These are phyloP conservation scores for Aaosphaeria arxii DNA, from an alignment of 2,329 filamentous ascomycete genomes.

Conservation along the genomic window DNA sequence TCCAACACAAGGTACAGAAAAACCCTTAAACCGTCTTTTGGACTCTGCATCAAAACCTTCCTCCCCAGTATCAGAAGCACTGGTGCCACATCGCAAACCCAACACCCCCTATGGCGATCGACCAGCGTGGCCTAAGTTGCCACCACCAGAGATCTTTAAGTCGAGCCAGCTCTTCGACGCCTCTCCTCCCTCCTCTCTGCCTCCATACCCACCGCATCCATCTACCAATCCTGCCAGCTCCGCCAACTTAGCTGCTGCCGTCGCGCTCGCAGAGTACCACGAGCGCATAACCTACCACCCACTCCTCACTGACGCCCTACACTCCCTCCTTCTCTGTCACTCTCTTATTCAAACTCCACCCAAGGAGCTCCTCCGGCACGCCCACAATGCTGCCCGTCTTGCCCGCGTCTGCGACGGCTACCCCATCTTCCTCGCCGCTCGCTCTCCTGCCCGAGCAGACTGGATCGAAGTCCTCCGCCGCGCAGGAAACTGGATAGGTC, in stretches of 20 bases:
- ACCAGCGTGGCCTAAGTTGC: constrained; percentile 46
- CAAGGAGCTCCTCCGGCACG: constrained; percentile 75
- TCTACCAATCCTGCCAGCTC: constrained; percentile 25
- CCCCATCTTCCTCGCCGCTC: constrained; percentile 72
- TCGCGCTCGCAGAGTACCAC: constrained; percentile 44
- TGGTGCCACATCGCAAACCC: constrained; percentile 41
- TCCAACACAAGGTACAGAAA: constrained; percentile 2
- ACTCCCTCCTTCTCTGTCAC: constrained; percentile 75
- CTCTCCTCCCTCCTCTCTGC: constrained; percentile 63
- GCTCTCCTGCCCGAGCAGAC: constrained; percentile 70
- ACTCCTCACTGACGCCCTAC: constrained; percentile 72
- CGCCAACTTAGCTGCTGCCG: constrained; percentile 30
- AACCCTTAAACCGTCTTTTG: constrained; percentile 20
- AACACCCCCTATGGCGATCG: constrained; percentile 27
- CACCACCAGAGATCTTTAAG: constrained; percentile 51
- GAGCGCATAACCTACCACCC: constrained; percentile 79
- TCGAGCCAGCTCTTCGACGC: constrained; percentile 69
- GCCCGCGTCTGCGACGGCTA: constrained; percentile 74
- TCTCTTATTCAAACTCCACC: constrained; percentile 74
- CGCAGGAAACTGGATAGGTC: constrained; percentile 66
- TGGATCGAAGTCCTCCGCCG: constrained; percentile 74
- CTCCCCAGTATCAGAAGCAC: constrained; percentile 37
- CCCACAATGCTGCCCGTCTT: constrained; percentile 76
- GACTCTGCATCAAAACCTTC: constrained; percentile 18
- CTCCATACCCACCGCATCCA: constrained; percentile 57